Base-by-base conservation (phyloP, 345 rosid species). In the Cardamine chenopodiifolia region DNA sequence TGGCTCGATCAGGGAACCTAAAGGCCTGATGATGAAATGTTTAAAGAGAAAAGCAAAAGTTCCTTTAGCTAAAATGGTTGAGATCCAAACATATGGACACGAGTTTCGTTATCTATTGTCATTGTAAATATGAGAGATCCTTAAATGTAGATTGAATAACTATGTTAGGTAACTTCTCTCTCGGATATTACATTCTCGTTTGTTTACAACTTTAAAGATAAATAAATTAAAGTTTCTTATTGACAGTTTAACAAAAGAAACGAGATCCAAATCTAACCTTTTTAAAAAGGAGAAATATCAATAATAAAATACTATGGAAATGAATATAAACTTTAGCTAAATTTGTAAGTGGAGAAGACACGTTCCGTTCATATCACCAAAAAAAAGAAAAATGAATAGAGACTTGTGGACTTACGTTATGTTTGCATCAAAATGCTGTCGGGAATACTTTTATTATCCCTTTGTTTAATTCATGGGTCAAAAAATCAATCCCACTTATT, bases 41-140 rank as follows among this genome's bases (percentile, higher is more conserved):
- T 75, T 88, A 49, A 85, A 83, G 63, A 85, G 74, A 58, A 86
- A 84, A 76, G 17, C 80, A n/a, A 93, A 83, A 79, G 75, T 80
- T 61, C 75, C 78, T 6, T 55, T 80, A 7, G 67, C 82, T 42
- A 91, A 83, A 73, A 77, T 83, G 73, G 87, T 85, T 4, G 90
- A 88, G 82, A 82, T 88, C 73, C 97, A 91, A 66, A 88, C 91
- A 66, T 91, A 94, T 59, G 84, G 83, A 60, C 85, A 84, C 5
- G 91, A 91, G 62, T 93, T 93, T 75, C 90, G 97, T 11, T 91
- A 88, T 72, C 44, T 93, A 42, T 56, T 89, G 61, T 83, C 96
- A 45, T 69, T 84, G 68, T 84, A 75, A 80, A 50, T 39, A 26
- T 58, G 17, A 60, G 7, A 48, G 8, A 59, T 35, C 55, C 8